Evolutionary conservation across 2,329 filamentous ascomycete genomes (phyloP), one percentile per base, ranked within the genome.

Genomic region (Grosmannia clavigera): DNA sequence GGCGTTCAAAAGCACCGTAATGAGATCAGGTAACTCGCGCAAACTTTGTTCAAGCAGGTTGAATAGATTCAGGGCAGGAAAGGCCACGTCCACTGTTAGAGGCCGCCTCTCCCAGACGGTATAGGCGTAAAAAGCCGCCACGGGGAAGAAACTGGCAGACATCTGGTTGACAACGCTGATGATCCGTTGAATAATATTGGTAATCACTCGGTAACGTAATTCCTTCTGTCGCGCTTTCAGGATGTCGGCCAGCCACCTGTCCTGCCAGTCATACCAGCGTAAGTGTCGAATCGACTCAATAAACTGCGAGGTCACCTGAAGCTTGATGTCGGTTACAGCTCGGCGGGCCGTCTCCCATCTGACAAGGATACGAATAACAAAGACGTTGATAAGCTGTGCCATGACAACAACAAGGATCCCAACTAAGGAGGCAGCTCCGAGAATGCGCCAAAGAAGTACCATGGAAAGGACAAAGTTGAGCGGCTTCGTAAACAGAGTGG

Each of bases 31-130:
- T 0, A 95, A 73, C 58, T 91, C 87, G 60, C 85, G 83, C 56
- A 96, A 75, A 62, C 84, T 88, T 1, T 74, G 77, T 66, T 92
- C 87, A 12, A 96, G 75, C 75, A 92, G 83, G 1, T 77, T 76
- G 67, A 96, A 95, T 0, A 96, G 77, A 62, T 92, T 86, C 2
- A 96, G 76, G 0, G 91, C 90, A 0, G 91, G 91, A 70, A 95
- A 96, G 11, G 91, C 91, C 31, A 95, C 78, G 62, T 95, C 88
- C 43, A 95, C 84, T 0, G 84, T 84, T 10, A 96, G 73, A 0
- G 84, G 80, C 55, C 82, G 78, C 0, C 83, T 81, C 5, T 87
- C 83, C 48, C 92, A 70, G 12, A 86, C 78, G 0, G 90, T 94
- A 70, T 90, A 95, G 0, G 89, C 85, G 65, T 85, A 90, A 66